A percentile compares a stretch with the other conserved stretches of the same genome.
phyloP scores from a whole-genome alignment of 2,329 filamentous ascomycete species.

The Rugonectria rugulosa region DNA sequence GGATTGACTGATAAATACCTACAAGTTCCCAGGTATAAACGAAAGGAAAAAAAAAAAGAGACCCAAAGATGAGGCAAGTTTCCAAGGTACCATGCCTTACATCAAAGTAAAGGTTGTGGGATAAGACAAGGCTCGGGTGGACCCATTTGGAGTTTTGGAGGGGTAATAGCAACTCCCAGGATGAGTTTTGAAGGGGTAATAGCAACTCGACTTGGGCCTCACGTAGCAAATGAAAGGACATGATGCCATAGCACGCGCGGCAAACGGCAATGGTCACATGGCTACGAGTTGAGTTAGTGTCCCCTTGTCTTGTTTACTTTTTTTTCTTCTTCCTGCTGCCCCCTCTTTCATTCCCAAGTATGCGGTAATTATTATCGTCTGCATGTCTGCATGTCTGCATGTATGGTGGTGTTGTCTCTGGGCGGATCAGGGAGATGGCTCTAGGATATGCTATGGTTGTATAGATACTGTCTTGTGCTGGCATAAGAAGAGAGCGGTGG shows the following conservation, averaged over 20 bases:
- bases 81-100: slow-evolving; percentile 4
- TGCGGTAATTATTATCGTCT: no score
- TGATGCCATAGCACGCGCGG: slow-evolving; percentile 23
- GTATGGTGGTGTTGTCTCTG: no score
- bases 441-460: no score
- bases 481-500: no score
- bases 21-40: no score
- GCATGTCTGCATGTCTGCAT: no score
- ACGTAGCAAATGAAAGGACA: slow-evolving; percentile 34
- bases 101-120: slow-evolving; percentile 28
- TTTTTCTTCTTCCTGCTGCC: not conserved
- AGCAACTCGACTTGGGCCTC: slow-evolving; percentile 39
- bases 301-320: not conserved
- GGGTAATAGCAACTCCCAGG: slow-evolving; percentile 42
- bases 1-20: not conserved
- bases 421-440: no score
- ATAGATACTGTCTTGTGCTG: no score
- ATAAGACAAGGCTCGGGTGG: slow-evolving; percentile 38
- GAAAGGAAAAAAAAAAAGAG: slow-evolving; percentile 10
- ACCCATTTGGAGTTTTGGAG: slow-evolving; percentile 34
- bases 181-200: slow-evolving; percentile 38
- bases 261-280: slow-evolving; percentile 19
- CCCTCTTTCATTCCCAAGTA: no score
- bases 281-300: slow-evolving; percentile 4
- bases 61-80: slow-evolving; percentile 16